A percentile compares a stretch with the other conserved stretches of the same genome.
Conservation (phyloP, 2,329 filamentous ascomycete genomes). For the Pseudocercospora cruenta region DNA sequence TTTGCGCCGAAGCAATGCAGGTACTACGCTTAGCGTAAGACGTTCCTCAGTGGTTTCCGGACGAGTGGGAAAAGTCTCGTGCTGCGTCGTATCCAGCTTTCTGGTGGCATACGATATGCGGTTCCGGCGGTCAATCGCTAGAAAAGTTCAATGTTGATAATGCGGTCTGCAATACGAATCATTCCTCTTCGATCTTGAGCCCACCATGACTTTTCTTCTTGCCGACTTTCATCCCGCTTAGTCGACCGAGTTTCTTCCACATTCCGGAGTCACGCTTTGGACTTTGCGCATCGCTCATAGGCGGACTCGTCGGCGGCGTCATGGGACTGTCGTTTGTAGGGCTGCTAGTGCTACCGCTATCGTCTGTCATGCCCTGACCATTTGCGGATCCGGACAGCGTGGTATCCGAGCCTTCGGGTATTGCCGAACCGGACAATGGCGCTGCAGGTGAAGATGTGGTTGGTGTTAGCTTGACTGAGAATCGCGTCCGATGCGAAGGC, state of each 20-base stretch:
- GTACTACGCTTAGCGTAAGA: not conserved
- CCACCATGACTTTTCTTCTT: constrained; percentile 40
- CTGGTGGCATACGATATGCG: not conserved
- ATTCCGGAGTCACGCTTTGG: constrained; percentile 42
- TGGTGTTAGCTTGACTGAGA: constrained; percentile 39
- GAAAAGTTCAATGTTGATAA: not conserved
- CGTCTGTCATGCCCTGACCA: constrained; percentile 61
- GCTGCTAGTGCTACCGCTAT: constrained; percentile 64
- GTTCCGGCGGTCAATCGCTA: not conserved
- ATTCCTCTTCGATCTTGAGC: constrained; percentile 31
- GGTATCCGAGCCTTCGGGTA: constrained; percentile 31
- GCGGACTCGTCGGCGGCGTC: constrained; percentile 75
- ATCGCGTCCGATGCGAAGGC: constrained; percentile 37
- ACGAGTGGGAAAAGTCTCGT: not conserved
- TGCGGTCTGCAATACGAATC: not conserved
- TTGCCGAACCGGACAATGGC: constrained; percentile 19
- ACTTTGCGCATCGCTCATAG: constrained; percentile 46
- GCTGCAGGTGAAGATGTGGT: constrained; percentile 37
- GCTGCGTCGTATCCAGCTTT: not conserved
- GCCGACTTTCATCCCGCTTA: constrained; percentile 42
- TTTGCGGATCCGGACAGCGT: constrained; percentile 37
- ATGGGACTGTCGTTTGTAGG: constrained; percentile 58
- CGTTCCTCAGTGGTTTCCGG: not conserved
- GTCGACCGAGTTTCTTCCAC: constrained; percentile 44
- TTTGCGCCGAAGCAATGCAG: constrained; percentile 6